A percentile compares a stretch with the other conserved stretches of the same genome.
Conservation (phyloP, 805 yeast genomes). For the Jamesozyma rosinii region DNA sequence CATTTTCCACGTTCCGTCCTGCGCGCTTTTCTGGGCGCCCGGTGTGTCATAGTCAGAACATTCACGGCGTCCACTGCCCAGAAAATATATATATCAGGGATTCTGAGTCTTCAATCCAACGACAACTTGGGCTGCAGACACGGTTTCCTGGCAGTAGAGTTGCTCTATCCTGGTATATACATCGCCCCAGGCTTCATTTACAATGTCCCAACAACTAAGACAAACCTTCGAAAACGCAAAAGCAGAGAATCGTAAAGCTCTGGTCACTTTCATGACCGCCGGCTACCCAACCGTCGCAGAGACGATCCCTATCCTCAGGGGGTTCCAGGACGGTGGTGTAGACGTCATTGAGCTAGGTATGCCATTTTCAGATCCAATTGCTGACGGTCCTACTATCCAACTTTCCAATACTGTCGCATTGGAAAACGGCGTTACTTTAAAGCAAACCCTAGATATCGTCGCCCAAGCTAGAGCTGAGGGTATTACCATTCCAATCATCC, state of each 20-base stretch:
- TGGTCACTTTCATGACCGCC: conserved; percentile 88
- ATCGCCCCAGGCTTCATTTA: too few species aligned
- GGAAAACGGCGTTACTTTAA: conserved; percentile 69
- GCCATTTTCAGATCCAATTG: conserved; percentile 97
- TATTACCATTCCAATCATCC: conserved; percentile 75
- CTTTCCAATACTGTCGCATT: conserved; percentile 76
- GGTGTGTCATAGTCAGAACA: too few species aligned
- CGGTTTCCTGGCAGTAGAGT: too few species aligned
- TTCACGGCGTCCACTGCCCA: too few species aligned
- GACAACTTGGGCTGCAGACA: too few species aligned
- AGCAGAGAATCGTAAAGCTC: conserved; percentile 67
- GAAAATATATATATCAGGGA: too few species aligned
- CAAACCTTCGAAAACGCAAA: conserved; percentile 49
- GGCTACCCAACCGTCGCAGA: conserved; percentile 86
- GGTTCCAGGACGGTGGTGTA: conserved; percentile 91
- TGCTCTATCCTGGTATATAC: too few species aligned
- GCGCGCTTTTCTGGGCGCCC: too few species aligned
- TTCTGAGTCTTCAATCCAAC: too few species aligned
- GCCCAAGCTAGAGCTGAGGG: conserved; percentile 70
- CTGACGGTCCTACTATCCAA: conserved; percentile 97
- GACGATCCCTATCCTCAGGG: conserved; percentile 76
- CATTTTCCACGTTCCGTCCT: too few species aligned
- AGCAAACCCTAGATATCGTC: conserved; percentile 61
- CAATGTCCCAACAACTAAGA: conserved; percentile 35
- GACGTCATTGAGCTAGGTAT: conserved; percentile 91